Percentiles rank a stretch among this genome's conserved stretches.
Evolutionary conservation across 2,329 filamentous ascomycete species (phyloP).

Genomic region (Samsoniella hepiali): DNA sequence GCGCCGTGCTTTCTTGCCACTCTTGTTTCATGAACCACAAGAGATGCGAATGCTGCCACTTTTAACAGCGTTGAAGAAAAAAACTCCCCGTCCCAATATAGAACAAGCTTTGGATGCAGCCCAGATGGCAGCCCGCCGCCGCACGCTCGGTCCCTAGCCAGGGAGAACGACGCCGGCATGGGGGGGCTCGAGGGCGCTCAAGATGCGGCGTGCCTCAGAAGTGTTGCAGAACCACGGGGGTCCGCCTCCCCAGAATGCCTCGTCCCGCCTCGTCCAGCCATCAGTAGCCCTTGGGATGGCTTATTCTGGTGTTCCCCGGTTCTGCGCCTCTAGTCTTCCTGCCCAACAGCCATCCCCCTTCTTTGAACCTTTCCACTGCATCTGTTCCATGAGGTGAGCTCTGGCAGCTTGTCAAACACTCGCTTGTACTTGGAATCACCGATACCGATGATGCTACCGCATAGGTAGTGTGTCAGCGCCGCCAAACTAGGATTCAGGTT

Average conservation of each 20-base stretch:
- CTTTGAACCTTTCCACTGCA: neutral
- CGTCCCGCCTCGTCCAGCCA: neutral
- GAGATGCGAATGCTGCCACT: neutral
- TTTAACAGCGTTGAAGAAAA: neutral
- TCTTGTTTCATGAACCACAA: neutral
- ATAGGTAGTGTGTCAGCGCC: conserved; percentile 13
- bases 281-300: neutral
- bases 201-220: conserved; percentile 17
- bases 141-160: neutral
- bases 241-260: neutral
- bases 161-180: neutral
- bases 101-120: neutral
- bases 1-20: neutral
- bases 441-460: conserved; percentile 1
- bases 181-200: neutral
- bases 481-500: conserved; percentile 14
- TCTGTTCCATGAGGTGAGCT: neutral
- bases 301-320: neutral
- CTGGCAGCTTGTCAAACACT: conserved; percentile 14
- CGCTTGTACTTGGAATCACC: neutral
- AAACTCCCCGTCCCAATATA: neutral
- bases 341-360: neutral
- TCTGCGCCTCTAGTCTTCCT: neutral
- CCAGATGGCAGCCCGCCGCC: neutral
- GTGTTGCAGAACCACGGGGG: conserved; percentile 13